Conservation (phyloP, 148 eudicot genomes). For the Rhododendron ferrugineum region DNA sequence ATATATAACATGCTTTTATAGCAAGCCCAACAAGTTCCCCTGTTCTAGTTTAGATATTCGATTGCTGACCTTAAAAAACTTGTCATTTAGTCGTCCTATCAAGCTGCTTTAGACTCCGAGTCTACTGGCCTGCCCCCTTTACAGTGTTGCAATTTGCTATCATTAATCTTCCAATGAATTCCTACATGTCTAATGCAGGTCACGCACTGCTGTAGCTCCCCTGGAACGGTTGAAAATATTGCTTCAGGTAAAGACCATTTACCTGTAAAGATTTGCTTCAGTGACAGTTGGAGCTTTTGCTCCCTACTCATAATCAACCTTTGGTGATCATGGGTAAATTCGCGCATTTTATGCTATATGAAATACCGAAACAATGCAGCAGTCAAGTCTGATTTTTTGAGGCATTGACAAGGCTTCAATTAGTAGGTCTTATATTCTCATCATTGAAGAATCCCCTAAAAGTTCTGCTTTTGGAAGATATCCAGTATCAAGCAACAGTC, state of each 20-base stretch:
- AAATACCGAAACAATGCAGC: neutral
- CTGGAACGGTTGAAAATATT: constrained; percentile 66
- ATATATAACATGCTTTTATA: neutral
- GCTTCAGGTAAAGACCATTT: constrained; percentile 46
- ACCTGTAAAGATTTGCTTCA: neutral
- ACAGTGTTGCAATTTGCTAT: neutral
- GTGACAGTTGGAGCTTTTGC: neutral
- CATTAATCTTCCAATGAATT: neutral
- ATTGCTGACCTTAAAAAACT: neutral
- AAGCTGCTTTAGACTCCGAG: neutral
- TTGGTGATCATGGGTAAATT: neutral
- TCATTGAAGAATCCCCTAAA: neutral
- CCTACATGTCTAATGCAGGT: constrained; percentile 32
- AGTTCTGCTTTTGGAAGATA: neutral
- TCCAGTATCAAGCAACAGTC: no score
- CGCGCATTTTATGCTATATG: neutral
- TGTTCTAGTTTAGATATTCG: neutral
- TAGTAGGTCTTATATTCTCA: neutral
- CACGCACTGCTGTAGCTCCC: constrained; percentile 83
- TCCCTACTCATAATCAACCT: neutral
- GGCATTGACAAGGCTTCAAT: neutral
- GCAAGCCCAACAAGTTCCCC: neutral
- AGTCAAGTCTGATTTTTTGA: neutral
- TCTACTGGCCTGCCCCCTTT: neutral
- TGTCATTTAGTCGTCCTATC: neutral